A percentile compares a stretch with the other conserved stretches of the same genome.
Evolutionary conservation across 768 basidiomycete species (phyloP).

Genomic region (Boletus coccyginus): DNA sequence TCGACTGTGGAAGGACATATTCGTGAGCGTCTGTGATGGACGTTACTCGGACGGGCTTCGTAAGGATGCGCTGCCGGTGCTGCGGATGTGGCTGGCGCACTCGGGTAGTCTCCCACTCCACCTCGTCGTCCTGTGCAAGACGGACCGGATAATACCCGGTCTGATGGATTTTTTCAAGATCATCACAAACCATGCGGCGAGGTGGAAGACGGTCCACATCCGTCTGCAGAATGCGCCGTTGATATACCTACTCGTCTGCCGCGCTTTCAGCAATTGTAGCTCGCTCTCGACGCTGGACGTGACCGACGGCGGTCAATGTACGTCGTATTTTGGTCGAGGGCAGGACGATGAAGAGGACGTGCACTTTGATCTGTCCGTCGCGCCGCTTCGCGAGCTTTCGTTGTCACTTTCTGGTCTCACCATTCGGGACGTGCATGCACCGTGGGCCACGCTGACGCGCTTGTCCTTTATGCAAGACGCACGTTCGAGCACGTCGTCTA

Average conservation of each 20-base stretch:
- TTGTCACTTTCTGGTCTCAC: constrained; percentile 21
- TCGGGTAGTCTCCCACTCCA: constrained; percentile 23
- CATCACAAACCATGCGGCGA: constrained; percentile 10
- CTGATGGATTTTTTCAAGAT: constrained; percentile 18
- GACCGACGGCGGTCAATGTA: constrained; percentile 18
- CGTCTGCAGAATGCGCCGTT: constrained; percentile 19
- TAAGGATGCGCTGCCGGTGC: constrained; percentile 16
- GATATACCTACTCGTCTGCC: constrained; percentile 11
- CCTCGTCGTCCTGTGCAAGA: constrained; percentile 18
- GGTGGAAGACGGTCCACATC: constrained; percentile 23
- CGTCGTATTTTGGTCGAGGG: constrained; percentile 4
- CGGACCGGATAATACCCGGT: constrained; percentile 20
- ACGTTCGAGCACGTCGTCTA: constrained; percentile 16
- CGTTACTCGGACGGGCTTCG: constrained; percentile 19
- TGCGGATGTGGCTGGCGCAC: constrained; percentile 20
- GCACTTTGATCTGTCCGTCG: constrained; percentile 11
- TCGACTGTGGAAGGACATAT: constrained; percentile 24
- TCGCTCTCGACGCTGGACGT: constrained; percentile 18
- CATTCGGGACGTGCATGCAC: constrained; percentile 12
- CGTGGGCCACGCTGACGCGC: constrained; percentile 20
- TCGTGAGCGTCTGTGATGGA: constrained; percentile 19
- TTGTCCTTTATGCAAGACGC: constrained; percentile 26
- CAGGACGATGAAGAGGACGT: not conserved
- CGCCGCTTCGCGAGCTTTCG: constrained; percentile 14
- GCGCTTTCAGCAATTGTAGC: constrained; percentile 11